Evolutionary conservation across 1,284 basidiomycete genomes (phyloP).

Genomic region (Moesziomyces globuligerus): DNA sequence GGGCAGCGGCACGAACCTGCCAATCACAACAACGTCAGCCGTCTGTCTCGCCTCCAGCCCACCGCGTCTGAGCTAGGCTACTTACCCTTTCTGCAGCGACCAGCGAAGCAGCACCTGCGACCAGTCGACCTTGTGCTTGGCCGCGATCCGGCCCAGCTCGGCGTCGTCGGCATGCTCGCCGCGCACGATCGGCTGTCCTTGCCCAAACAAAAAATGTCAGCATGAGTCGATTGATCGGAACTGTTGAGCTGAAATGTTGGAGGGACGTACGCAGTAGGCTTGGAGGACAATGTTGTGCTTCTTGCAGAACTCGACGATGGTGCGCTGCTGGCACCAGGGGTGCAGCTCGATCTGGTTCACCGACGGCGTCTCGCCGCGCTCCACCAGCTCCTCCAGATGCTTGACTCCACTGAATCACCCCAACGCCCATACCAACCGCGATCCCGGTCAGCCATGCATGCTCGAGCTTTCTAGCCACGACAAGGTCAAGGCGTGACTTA

Average conservation of each 20-base stretch:
- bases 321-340: conserved; percentile 46
- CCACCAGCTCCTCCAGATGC: conserved; percentile 35
- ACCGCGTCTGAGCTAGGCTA: background rate
- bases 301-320: conserved; percentile 42
- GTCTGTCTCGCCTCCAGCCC: background rate
- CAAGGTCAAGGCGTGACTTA: background rate
- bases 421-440: too few relatives aligned
- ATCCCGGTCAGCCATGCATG: too few relatives aligned
- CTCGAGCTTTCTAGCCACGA: background rate
- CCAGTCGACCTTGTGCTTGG: conserved; percentile 44
- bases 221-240: too few relatives aligned
- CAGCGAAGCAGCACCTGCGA: conserved; percentile 43
- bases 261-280: conserved; percentile 31
- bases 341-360: conserved; percentile 49
- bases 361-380: conserved; percentile 21
- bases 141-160: conserved; percentile 30
- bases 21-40: background rate
- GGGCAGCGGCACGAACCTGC: conserved; percentile 41
- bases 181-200: conserved; percentile 28
- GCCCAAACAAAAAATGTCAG: background rate
- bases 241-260: too few relatives aligned
- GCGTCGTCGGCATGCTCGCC: conserved; percentile 31
- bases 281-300: conserved; percentile 42
- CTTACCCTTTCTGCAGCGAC: conserved; percentile 39
- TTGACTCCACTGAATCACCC: conserved; percentile 21